Percentiles rank a stretch among this genome's conserved stretches.
These are phyloP conservation scores for Fomitiporia mediterranea DNA, from an alignment of 1,284 basidiomycete species.

Conservation along the genomic window DNA sequence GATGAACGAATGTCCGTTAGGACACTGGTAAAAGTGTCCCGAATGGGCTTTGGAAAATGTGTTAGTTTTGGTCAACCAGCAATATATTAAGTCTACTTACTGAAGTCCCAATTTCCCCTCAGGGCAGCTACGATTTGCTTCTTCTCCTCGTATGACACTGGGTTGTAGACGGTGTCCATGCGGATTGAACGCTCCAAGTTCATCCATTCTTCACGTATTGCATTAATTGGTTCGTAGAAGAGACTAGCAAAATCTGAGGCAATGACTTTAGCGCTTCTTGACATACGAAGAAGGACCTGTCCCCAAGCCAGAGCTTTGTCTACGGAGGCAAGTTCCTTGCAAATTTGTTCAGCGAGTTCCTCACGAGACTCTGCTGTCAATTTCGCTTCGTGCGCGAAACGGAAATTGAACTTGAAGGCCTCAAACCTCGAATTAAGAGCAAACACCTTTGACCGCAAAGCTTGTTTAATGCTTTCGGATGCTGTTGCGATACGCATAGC, in stretches of 20 bases:
- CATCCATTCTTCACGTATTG: constrained; percentile 6
- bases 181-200: constrained; percentile 3
- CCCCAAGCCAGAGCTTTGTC: constrained; percentile 29
- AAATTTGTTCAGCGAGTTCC: constrained; percentile 22
- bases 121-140: constrained; percentile 42
- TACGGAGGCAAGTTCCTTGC: constrained; percentile 32
- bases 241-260: not conserved
- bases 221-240: not conserved
- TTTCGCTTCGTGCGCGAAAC: constrained; percentile 26
- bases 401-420: constrained; percentile 34
- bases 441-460: constrained; percentile 35
- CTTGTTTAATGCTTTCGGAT: constrained; percentile 35
- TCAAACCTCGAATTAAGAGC: constrained; percentile 38
- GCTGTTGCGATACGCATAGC: constrained; percentile 35
- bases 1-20: constrained; percentile 46
- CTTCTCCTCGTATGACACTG: constrained; percentile 46
- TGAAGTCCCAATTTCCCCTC: constrained; percentile 28
- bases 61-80: not conserved
- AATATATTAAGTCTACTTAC: constrained; percentile 29
- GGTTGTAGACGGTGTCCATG: constrained; percentile 32
- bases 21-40: constrained; percentile 49
- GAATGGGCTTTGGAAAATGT: constrained; percentile 32
- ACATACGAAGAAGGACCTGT: not conserved
- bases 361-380: constrained; percentile 19
- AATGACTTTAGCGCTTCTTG: not conserved